These are phyloP conservation scores for Tricholoma flavovirens DNA, from an alignment of 768 basidiomycete species.

Conservation along the genomic window DNA sequence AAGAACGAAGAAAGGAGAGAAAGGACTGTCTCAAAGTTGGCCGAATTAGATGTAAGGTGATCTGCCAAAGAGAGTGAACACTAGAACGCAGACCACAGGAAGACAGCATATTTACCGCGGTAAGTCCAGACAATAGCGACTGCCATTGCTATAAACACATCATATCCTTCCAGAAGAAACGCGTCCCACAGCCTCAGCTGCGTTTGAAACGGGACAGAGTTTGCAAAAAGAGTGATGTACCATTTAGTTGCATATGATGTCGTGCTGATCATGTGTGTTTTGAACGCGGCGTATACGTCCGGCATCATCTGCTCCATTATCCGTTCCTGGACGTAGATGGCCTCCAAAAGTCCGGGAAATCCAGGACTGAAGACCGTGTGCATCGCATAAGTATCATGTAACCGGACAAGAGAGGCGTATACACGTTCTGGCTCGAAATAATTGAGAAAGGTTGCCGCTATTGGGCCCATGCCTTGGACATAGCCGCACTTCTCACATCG, in stretches of 20 bases:
- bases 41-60: conserved; percentile 72
- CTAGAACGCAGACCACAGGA: neutral
- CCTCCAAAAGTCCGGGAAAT: conserved; percentile 91
- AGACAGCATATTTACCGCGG: conserved; percentile 49
- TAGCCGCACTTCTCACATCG: conserved; percentile 87
- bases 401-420: conserved; percentile 77
- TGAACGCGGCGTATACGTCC: conserved; percentile 78
- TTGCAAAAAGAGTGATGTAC: conserved; percentile 98
- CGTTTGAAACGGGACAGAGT: conserved; percentile 92
- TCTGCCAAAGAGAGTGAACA: conserved; percentile 38
- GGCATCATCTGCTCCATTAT: conserved; percentile 87
- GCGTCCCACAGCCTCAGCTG: conserved; percentile 95
- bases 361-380: conserved; percentile 89
- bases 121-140: conserved; percentile 90
- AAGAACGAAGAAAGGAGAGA: conserved; percentile 93
- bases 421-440: conserved; percentile 90
- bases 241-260: conserved; percentile 98
- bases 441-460: conserved; percentile 89
- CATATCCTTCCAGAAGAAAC: conserved; percentile 85
- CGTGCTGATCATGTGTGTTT: conserved; percentile 84
- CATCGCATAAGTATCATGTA: conserved; percentile 86
- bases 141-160: conserved; percentile 81
- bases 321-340: conserved; percentile 94
- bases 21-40: conserved; percentile 88
- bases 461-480: conserved; percentile 98